Evolutionary conservation across 2,329 filamentous ascomycete species (phyloP).

Genomic region (Aureobasidium sp.): DNA sequence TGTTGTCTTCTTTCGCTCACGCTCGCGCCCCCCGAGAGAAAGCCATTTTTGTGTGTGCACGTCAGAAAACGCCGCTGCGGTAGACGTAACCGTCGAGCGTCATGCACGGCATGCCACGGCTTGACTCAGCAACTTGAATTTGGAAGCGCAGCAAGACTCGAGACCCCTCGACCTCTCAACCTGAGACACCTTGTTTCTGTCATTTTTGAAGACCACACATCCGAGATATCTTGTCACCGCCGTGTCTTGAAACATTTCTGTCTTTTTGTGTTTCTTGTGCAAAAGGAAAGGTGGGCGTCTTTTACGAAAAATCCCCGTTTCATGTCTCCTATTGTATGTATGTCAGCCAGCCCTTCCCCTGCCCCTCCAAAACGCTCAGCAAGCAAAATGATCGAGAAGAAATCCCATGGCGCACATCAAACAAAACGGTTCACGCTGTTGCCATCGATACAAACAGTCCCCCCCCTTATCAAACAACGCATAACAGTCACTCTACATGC

Average conservation of each 20-base stretch:
- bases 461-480: not conserved
- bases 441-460: slow-evolving; percentile 9
- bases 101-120: slow-evolving; percentile 7
- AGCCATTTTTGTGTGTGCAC: not conserved
- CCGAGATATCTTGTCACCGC: too few relatives aligned
- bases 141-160: not conserved
- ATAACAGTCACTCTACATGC: not conserved
- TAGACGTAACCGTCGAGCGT: not conserved
- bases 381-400: not conserved
- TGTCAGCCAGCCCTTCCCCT: not conserved
- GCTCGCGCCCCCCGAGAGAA: not conserved
- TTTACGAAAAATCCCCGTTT: not conserved
- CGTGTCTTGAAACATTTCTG: too few relatives aligned
- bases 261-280: too few relatives aligned
- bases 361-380: not conserved
- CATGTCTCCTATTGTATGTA: not conserved
- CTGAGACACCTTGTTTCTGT: slow-evolving; percentile 1
- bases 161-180: not conserved
- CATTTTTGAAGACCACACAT: too few relatives aligned
- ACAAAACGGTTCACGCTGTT: slow-evolving; percentile 7
- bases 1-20: not conserved
- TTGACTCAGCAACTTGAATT: slow-evolving; percentile 1
- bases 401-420: not conserved
- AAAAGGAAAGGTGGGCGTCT: too few relatives aligned
- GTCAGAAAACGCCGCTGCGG: slow-evolving; percentile 1